Evolutionary conservation across 2,329 filamentous ascomycete genomes (phyloP).

Genomic region (Pyrenochaeta sp.): DNA sequence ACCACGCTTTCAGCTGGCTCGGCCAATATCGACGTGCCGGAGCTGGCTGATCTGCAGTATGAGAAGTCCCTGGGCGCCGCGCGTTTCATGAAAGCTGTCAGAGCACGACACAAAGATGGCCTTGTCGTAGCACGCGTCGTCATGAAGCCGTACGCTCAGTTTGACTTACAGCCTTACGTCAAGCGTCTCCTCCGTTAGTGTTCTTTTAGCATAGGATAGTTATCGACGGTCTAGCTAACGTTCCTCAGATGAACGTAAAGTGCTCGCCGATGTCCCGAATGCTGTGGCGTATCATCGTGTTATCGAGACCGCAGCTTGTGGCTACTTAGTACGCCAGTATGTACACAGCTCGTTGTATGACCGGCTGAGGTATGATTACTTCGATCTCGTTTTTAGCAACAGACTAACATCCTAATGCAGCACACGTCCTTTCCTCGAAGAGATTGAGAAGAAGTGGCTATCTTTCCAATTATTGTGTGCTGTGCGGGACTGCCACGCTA

Average conservation of each 20-base stretch:
- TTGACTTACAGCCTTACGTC: constrained; percentile 82
- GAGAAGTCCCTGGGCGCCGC: constrained; percentile 91
- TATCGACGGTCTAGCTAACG: constrained; percentile 25
- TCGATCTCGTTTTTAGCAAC: not conserved
- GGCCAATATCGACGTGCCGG: constrained; percentile 91
- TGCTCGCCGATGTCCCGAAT: constrained; percentile 85
- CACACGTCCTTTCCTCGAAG: constrained; percentile 93
- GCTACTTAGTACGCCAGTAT: constrained; percentile 92
- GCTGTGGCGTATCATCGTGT: constrained; percentile 89
- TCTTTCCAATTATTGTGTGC: constrained; percentile 94
- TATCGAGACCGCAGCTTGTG: constrained; percentile 89
- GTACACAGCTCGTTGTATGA: constrained; percentile 98
- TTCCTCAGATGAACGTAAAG: constrained; percentile 75
- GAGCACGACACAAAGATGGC: constrained; percentile 88
- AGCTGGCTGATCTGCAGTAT: constrained; percentile 88
- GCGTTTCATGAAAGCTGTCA: constrained; percentile 95
- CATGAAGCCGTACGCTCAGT: constrained; percentile 86
- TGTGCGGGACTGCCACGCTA: constrained; percentile 87
- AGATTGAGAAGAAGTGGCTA: constrained; percentile 99
- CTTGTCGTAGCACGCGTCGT: constrained; percentile 94
- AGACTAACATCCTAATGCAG: constrained; percentile 59
- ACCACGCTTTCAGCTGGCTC: constrained; percentile 90
- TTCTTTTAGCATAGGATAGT: not conserved
- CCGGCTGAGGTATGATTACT: constrained; percentile 68
- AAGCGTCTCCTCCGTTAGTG: constrained; percentile 75